These are phyloP conservation scores for Mucor mucedo DNA, from an alignment of 371 early-diverging fungal genomes.

Conservation along the genomic window DNA sequence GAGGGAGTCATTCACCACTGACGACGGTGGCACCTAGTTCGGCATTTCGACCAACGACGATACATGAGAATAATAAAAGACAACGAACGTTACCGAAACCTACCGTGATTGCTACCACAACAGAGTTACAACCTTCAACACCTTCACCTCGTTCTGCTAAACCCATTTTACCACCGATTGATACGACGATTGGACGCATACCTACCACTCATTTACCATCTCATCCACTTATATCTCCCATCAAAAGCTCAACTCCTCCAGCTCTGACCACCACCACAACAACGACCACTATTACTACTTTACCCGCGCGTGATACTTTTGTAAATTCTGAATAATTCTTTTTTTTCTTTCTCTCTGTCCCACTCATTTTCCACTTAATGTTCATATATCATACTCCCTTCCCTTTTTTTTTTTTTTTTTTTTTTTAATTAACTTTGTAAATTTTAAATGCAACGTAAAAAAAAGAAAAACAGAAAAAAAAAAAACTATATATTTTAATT, in stretches of 20 bases:
- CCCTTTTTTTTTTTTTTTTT: background rate
- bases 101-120: constrained; percentile 3
- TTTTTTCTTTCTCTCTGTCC: no score
- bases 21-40: constrained; percentile 18
- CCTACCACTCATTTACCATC: constrained; percentile 13
- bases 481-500: background rate
- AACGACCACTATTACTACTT: background rate
- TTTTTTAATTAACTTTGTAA: background rate
- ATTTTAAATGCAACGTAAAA: background rate
- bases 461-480: no score
- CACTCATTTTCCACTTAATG: background rate
- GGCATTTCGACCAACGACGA: constrained; percentile 11
- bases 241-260: constrained; percentile 2
- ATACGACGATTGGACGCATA: constrained; percentile 35
- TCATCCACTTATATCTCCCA: constrained; percentile 11
- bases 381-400: background rate
- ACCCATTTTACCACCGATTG: constrained; percentile 42
- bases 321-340: background rate
- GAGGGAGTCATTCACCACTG: constrained; percentile 27
- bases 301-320: constrained; percentile 2
- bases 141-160: constrained; percentile 45
- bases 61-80: constrained; percentile 13
- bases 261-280: constrained; percentile 1
- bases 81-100: constrained; percentile 23
- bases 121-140: constrained; percentile 11